Evolutionary conservation across 495 filamentous ascomycete genomes (phyloP).

Genomic region (Cryomyces antarcticus): DNA sequence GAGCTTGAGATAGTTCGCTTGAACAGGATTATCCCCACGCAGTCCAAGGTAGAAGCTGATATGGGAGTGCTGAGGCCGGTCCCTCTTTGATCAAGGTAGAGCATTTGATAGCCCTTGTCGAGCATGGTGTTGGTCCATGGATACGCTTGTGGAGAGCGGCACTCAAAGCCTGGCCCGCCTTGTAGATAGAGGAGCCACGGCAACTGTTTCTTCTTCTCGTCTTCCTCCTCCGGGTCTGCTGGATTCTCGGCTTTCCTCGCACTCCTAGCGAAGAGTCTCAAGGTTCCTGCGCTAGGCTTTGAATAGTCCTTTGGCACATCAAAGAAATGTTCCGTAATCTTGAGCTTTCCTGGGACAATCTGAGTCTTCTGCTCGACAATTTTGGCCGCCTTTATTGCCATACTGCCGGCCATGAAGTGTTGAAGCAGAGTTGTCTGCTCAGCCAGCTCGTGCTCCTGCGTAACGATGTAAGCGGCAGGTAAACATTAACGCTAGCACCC

Average conservation of each 20-base stretch:
- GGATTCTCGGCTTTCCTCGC: constrained; percentile 42
- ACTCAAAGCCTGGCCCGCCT: constrained; percentile 57
- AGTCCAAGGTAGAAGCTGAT: constrained; percentile 45
- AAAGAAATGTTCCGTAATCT: constrained; percentile 65
- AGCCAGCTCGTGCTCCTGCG: too few relatives aligned
- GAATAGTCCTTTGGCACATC: constrained; percentile 61
- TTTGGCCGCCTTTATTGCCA: constrained; percentile 14
- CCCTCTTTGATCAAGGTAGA: constrained; percentile 75
- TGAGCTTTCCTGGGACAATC: constrained; percentile 34
- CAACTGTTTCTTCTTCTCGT: constrained; percentile 26
- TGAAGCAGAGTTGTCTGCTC: too few relatives aligned
- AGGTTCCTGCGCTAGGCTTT: constrained; percentile 33
- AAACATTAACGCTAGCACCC: too few relatives aligned
- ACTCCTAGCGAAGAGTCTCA: constrained; percentile 60
- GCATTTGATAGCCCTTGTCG: constrained; percentile 62
- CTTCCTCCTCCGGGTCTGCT: constrained; percentile 26
- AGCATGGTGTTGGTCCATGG: constrained; percentile 46
- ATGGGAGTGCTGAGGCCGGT: constrained; percentile 70
- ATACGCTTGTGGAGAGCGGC: constrained; percentile 48
- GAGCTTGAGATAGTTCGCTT: constrained; percentile 64
- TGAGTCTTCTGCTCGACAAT: constrained; percentile 18
- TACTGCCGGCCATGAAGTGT: neutral
- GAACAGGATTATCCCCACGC: constrained; percentile 38
- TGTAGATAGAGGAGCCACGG: constrained; percentile 31
- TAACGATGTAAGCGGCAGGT: too few relatives aligned